A percentile compares a stretch with the other conserved stretches of the same genome.
These are phyloP conservation scores for Citrus glauca DNA, from an alignment of 345 rosid species.

Conservation along the genomic window DNA sequence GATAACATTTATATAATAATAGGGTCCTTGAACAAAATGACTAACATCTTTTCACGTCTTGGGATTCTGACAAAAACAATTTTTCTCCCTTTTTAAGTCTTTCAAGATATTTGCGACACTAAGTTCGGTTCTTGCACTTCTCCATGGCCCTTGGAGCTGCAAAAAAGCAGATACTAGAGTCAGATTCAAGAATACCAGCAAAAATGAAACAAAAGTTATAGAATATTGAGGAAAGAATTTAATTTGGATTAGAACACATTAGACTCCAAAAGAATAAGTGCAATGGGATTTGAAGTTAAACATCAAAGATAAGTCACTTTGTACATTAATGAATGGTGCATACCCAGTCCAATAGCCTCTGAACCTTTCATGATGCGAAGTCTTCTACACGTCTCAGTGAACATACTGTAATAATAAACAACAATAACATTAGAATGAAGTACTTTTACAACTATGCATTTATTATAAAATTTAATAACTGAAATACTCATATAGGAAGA, in stretches of 20 bases:
- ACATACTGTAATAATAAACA: constrained; percentile 37
- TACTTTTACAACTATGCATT: neutral
- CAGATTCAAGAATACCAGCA: neutral
- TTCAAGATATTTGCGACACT: constrained; percentile 8
- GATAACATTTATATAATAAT: constrained; percentile 11
- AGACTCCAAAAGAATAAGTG: neutral
- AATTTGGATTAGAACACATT: neutral
- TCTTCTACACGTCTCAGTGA: constrained; percentile 41
- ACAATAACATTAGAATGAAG: neutral
- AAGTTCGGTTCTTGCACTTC: constrained; percentile 41
- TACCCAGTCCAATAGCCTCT: constrained; percentile 53
- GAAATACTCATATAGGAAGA: neutral
- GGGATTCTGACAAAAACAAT: neutral
- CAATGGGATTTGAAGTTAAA: neutral
- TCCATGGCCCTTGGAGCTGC: constrained; percentile 55
- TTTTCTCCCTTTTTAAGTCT: constrained; percentile 1
- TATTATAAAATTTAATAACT: neutral
- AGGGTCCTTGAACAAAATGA: constrained; percentile 14
- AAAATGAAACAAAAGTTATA: neutral
- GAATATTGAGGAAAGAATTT: no score
- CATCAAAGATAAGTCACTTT: neutral
- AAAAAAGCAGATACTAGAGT: constrained; percentile 2
- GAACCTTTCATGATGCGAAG: constrained; percentile 50
- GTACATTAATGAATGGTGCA: neutral
- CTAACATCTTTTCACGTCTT: constrained; percentile 13